A percentile compares a stretch with the other conserved stretches of the same genome.
These are phyloP conservation scores for Biscutella auriculata DNA, from an alignment of 441 rosid species.

Conservation along the genomic window DNA sequence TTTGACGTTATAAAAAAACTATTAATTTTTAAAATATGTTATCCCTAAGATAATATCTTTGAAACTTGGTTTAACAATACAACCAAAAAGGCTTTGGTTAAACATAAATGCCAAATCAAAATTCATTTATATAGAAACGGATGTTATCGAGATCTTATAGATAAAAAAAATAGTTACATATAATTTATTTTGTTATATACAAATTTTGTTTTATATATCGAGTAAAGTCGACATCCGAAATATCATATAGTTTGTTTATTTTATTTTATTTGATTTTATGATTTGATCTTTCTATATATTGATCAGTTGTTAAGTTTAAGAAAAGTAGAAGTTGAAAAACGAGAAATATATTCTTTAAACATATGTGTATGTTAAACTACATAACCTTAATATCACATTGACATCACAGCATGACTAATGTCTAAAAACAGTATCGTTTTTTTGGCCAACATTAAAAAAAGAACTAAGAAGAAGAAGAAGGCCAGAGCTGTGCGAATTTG, in stretches of 20 bases:
- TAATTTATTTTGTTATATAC: no score
- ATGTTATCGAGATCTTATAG: not conserved
- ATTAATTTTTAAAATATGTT: not conserved
- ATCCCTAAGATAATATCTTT: not conserved
- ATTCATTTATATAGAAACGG: not conserved
- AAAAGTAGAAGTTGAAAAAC: not conserved
- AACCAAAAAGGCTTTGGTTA: not conserved
- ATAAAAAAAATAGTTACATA: no score
- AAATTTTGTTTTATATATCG: no score
- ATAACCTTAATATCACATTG: conserved; percentile 9
- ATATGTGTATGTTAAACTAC: not conserved
- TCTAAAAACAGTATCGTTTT: not conserved
- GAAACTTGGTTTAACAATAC: not conserved
- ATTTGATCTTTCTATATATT: not conserved
- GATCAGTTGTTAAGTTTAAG: not conserved
- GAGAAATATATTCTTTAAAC: not conserved
- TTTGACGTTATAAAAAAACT: not conserved
- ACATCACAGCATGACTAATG: not conserved
- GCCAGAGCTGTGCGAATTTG: conserved; percentile 85
- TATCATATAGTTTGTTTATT: not conserved
- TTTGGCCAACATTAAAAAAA: not conserved
- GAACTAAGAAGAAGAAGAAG: conserved; percentile 26
- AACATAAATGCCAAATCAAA: not conserved
- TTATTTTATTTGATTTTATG: not conserved
- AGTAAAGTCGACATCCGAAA: no score